These are phyloP conservation scores for Stephania yunnanensis DNA, from an alignment of 164 flowering plant species.

Conservation along the genomic window DNA sequence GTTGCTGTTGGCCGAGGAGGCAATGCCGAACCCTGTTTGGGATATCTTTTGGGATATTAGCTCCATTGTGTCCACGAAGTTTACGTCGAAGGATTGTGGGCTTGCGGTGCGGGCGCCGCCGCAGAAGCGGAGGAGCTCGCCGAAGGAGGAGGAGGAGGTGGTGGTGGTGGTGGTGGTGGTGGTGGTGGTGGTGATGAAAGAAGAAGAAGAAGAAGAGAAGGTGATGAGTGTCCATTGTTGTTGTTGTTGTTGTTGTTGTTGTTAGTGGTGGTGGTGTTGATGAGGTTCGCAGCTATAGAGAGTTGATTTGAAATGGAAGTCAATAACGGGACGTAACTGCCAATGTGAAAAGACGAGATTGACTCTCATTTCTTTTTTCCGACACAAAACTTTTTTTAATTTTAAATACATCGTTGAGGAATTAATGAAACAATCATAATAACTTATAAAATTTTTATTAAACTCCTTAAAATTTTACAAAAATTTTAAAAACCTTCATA, in stretches of 20 bases:
- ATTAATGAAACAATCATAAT: no score
- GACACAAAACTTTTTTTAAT: no score
- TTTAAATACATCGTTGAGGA: no score
- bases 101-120: neutral
- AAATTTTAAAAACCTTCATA: no score
- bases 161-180: neutral
- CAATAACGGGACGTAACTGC: neutral
- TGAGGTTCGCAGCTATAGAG: no score
- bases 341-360: neutral
- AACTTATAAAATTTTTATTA: no score
- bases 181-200: neutral
- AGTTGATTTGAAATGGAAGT: no score
- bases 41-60: neutral
- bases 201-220: neutral
- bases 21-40: neutral
- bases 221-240: neutral
- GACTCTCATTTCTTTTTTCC: neutral
- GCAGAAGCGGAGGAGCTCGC: neutral
- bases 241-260: neutral
- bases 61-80: neutral
- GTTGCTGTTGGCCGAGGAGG: neutral
- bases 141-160: neutral
- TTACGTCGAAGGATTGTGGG: neutral
- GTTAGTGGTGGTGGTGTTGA: no score
- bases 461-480: no score